These are phyloP conservation scores for Phytophthora cryptogea DNA, from an alignment of 352 stramenopile genomes.

Conservation along the genomic window DNA sequence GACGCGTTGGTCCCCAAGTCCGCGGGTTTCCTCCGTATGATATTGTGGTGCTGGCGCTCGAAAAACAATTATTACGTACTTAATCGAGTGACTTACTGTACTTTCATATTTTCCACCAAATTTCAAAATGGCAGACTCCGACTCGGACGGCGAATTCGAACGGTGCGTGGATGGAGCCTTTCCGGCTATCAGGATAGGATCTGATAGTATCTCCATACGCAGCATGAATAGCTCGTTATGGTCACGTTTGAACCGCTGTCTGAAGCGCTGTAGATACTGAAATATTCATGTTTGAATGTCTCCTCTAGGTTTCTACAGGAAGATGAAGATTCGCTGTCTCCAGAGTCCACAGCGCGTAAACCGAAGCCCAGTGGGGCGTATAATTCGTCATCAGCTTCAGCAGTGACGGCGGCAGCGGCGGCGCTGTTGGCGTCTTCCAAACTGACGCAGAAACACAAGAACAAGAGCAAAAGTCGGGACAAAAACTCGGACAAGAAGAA, in stretches of 20 bases:
- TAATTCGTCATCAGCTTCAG: conserved; percentile 31
- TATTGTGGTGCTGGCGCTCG: conserved; percentile 9
- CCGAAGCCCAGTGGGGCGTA: conserved; percentile 7
- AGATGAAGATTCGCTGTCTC: conserved; percentile 56
- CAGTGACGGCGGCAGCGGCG: conserved; percentile 54
- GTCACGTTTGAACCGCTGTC: conserved; percentile 6
- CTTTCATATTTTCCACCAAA: conserved; percentile 20
- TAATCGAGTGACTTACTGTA: conserved; percentile 13
- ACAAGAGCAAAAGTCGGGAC: conserved; percentile 23
- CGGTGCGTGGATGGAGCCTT: conserved; percentile 35
- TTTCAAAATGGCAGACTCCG: conserved; percentile 36
- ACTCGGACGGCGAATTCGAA: conserved; percentile 70
- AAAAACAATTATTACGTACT: conserved; percentile 16
- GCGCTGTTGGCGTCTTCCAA: conserved; percentile 56
- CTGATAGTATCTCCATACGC: neutral
- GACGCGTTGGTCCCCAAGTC: conserved; percentile 1
- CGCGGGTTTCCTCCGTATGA: neutral
- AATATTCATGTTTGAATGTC: conserved; percentile 11
- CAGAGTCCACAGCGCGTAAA: conserved; percentile 31
- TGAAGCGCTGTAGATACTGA: conserved; percentile 10
- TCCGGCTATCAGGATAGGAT: neutral
- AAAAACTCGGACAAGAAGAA: conserved; percentile 38
- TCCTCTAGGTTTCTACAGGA: conserved; percentile 56
- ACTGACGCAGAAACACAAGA: conserved; percentile 35
- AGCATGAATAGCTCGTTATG: neutral